Base-by-base conservation (phyloP, 306 rosid species). In the Bauhinia variegata region DNA sequence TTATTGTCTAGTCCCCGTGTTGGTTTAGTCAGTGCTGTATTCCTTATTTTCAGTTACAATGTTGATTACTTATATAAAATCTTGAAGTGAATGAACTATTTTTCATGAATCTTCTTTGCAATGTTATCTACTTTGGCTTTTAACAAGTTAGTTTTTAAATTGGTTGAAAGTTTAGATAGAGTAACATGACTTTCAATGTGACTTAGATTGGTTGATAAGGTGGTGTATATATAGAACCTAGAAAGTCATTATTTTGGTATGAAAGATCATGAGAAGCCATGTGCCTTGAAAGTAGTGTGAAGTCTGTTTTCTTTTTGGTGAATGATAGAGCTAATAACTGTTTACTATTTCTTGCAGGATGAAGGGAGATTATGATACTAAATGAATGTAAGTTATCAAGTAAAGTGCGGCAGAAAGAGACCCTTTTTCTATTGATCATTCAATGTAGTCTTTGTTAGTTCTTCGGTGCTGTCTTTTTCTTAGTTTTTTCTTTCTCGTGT, bases 281-380 rank as follows among this genome's bases (percentile, higher is more conserved):
- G 39, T 31, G 49, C 42, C 23, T n/a, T 49, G 13, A 42, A 7
- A 37, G 4, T 30, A 58, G 9, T 19, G 41, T 64, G 67, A 19
- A 18, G 46, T 60, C 12, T 17, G 17, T 18, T 38, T 17, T 9
- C 10, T 3, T 11, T 38, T 42, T 2, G 33, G 68, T 18, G 57
- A 70, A 36, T 67, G 41, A 67, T 33, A 6, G 59, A 60, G 28
- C 34, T 63, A 57, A 19, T 38, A 38, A 57, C 7, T 37, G 8
- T n/a, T n/a, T n/a, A n/a, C 46, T 32, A 59, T 73, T 33, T 68
- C 60, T 46, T 0, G 60, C 82, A 81, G 85, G 76, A 44, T 76
- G 56, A 64, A 9, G 63, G 59, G 58, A 54, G 46, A 51, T 44
- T 16, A 47, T 47, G 62, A 17, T 28, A 42, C 51, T n/a, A n/a